Evolutionary conservation across 2,329 filamentous ascomycete species (phyloP), one percentile per base, ranked within the genome.

Genomic region (Colletotrichum zoysiae): DNA sequence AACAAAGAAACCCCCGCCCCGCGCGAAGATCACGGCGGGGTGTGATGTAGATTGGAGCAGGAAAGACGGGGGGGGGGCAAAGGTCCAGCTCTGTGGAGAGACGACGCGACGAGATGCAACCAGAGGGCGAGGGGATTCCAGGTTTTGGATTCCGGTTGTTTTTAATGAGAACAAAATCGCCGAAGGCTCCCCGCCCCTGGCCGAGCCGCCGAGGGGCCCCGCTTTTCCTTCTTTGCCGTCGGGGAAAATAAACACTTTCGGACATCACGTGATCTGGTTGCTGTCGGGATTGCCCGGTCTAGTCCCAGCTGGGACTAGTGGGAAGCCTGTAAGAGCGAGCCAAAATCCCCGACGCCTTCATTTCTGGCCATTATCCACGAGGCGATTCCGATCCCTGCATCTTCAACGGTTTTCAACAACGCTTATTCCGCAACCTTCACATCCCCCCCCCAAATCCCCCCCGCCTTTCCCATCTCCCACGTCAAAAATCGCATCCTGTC

Each of bases 11-110:
- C 23, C 30, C 26, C 26, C n/a, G n/a, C 16, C 60, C 16, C n/a
- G 46, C 23, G 38, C 48, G 46, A 35, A 46, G 20, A 30, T 23
- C 33, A 56, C 14, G 9, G 23, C 46, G 46, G 51, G 56, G 53
- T 48, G 51, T 69, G 58, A 71, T 51, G 23, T 48, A 57, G 60
- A 65, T 65, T 48, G 70, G 70, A 72, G 65, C 46, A 64, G 42
- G 44, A 71, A 64, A 71, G 69, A 71, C 65, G 69, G 69, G n/a
- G n/a, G n/a, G n/a, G n/a, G n/a, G 69, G 69, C 69, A 30, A 30
- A 59, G 59, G 68, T 55, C 63, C 69, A 69, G 59, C 69, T 71
- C 69, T 71, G 69, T 69, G 69, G 69, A 71, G 65, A 71, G 65
- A 62, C n/a, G 68, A 48, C 12, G 46, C 46, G 46, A 48, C 20